Evolutionary conservation across 345 rosid genomes (phyloP).

Genomic region (Fremontodendron californicum): DNA sequence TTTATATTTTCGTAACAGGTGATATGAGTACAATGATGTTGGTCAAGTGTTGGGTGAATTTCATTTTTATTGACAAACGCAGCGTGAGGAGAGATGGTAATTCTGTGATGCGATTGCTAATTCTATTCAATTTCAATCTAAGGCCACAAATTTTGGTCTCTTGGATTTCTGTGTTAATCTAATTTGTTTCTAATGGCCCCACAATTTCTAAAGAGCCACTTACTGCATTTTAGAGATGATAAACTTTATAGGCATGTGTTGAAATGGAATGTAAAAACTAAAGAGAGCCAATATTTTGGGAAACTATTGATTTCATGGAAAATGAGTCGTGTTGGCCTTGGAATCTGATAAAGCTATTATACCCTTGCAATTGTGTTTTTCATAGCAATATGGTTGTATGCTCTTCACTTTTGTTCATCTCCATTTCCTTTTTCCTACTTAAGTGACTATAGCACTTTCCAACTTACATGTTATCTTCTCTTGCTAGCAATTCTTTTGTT

Average conservation of each 20-base stretch:
- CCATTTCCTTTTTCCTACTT: background rate
- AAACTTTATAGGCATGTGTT: conserved; percentile 7
- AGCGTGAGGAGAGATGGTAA: background rate
- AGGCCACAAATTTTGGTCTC: background rate
- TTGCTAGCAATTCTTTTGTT: background rate
- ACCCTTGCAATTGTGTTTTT: background rate
- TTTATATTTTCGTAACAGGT: background rate
- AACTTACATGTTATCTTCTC: background rate
- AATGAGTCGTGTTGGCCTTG: conserved; percentile 14
- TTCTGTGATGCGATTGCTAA: too few relatives aligned
- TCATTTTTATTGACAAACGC: background rate
- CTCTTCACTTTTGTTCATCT: background rate
- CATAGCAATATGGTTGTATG: background rate
- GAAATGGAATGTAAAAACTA: background rate
- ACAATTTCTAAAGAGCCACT: background rate
- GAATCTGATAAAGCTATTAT: background rate
- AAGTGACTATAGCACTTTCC: background rate
- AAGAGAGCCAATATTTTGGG: background rate
- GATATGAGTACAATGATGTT: background rate
- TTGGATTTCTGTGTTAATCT: too few relatives aligned
- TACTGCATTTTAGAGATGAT: background rate
- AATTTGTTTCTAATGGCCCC: background rate
- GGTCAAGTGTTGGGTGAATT: background rate
- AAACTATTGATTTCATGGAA: conserved; percentile 39
- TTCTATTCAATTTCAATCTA: background rate